Percentiles rank a stretch among this genome's conserved stretches.
These are phyloP conservation scores for Rusavskia elegans DNA, from an alignment of 495 filamentous ascomycete genomes.

Conservation along the genomic window DNA sequence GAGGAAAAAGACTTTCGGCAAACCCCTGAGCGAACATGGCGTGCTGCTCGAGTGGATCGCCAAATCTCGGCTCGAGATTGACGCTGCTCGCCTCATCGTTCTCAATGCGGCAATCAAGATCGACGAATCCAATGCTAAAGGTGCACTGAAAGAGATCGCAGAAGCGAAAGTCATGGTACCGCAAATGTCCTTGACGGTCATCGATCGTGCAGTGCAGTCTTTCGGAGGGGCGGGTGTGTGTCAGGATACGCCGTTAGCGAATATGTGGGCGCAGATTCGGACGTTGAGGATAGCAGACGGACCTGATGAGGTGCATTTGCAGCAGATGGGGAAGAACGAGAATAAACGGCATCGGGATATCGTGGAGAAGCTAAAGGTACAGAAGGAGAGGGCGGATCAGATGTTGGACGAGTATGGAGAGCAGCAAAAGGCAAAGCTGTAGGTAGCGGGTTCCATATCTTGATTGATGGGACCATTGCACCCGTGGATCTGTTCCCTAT, in stretches of 20 bases:
- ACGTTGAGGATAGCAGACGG: constrained; percentile 80
- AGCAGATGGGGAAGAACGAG: constrained; percentile 78
- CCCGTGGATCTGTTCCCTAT: too few relatives aligned
- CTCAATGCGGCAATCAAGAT: constrained; percentile 85
- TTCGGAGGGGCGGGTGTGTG: constrained; percentile 76
- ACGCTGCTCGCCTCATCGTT: constrained; percentile 70
- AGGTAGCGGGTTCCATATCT: constrained; percentile 2
- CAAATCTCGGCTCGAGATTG: constrained; percentile 76
- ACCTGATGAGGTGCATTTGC: constrained; percentile 85
- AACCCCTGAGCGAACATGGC: constrained; percentile 64
- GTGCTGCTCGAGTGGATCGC: constrained; percentile 92
- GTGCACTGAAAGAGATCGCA: constrained; percentile 69
- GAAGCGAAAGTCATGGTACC: constrained; percentile 79
- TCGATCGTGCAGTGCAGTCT: constrained; percentile 75
- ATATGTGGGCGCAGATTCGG: constrained; percentile 70
- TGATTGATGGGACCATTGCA: too few relatives aligned
- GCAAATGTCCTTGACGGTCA: constrained; percentile 57
- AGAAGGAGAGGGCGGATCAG: constrained; percentile 46
- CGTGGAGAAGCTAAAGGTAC: constrained; percentile 43
- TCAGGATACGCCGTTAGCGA: constrained; percentile 80
- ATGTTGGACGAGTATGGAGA: constrained; percentile 48
- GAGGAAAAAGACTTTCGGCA: constrained; percentile 70
- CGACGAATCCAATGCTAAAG: constrained; percentile 64
- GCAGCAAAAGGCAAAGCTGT: constrained; percentile 32
- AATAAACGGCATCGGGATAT: constrained; percentile 53